phyloP scores from a whole-genome alignment of 2,329 filamentous ascomycete species.

The Delphinella strobiligena region DNA sequence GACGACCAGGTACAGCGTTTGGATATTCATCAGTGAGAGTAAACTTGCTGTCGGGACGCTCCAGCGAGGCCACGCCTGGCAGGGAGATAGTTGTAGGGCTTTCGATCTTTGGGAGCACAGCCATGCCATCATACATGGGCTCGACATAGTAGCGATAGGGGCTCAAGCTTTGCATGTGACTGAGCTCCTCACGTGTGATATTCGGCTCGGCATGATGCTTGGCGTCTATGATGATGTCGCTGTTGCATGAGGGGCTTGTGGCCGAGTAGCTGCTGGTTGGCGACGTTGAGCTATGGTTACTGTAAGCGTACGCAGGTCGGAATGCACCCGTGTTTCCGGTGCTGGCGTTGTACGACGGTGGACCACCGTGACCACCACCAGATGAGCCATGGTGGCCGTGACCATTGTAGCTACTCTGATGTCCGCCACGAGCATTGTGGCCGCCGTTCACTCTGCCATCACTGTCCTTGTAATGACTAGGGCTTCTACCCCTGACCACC shows the following conservation, averaged over 20 bases:
- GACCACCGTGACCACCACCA: slow-evolving; percentile 13
- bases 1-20: background rate
- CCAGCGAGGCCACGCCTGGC: slow-evolving; percentile 21
- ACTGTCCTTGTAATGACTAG: slow-evolving; percentile 48
- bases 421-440: slow-evolving; percentile 45
- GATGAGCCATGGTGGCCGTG: slow-evolving; percentile 16
- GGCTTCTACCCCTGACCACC: slow-evolving; percentile 76
- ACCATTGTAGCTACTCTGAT: slow-evolving; percentile 34
- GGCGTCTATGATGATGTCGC: slow-evolving; percentile 15
- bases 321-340: slow-evolving; percentile 15
- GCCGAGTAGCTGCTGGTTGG: slow-evolving; percentile 23
- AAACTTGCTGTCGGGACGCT: background rate
- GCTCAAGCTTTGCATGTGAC: slow-evolving; percentile 28
- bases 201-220: slow-evolving; percentile 24
- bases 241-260: slow-evolving; percentile 28
- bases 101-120: slow-evolving; percentile 20
- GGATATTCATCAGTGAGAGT: background rate
- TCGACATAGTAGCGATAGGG: slow-evolving; percentile 37
- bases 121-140: slow-evolving; percentile 30
- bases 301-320: slow-evolving; percentile 13
- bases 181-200: slow-evolving; percentile 29
- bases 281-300: slow-evolving; percentile 13
- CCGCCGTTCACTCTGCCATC: slow-evolving; percentile 46
- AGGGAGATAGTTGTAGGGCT: slow-evolving; percentile 11
- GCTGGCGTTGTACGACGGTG: slow-evolving; percentile 9